Conservation (phyloP, 768 basidiomycete species). For the Xerocomellus chrysenteron region DNA sequence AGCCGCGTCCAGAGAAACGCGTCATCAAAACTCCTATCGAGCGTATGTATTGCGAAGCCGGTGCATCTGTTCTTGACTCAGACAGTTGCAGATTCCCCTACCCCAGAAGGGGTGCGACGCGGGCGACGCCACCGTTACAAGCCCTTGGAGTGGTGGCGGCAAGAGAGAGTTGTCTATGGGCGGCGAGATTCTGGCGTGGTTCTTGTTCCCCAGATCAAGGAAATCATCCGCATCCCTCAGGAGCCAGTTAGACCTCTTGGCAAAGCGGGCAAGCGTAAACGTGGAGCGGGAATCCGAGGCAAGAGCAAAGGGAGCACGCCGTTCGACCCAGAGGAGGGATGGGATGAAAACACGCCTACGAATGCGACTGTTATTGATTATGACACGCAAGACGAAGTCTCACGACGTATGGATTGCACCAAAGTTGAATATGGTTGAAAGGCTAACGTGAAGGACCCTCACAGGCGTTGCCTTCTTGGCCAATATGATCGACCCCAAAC, state of each 20-base stretch:
- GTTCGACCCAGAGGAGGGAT: constrained; percentile 68
- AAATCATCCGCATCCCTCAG: constrained; percentile 58
- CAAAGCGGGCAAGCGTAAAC: constrained; percentile 37
- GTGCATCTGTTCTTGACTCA: constrained; percentile 6
- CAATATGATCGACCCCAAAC: constrained; percentile 60
- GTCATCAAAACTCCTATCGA: constrained; percentile 17
- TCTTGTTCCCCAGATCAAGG: constrained; percentile 64
- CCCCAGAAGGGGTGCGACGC: constrained; percentile 58
- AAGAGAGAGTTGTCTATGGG: constrained; percentile 84
- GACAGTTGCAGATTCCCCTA: constrained; percentile 21
- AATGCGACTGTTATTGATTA: constrained; percentile 70
- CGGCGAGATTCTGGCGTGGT: constrained; percentile 50
- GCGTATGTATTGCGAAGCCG: constrained; percentile 17
- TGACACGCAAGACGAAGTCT: constrained; percentile 55
- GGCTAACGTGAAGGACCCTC: constrained; percentile 2
- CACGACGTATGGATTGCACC: constrained; percentile 59
- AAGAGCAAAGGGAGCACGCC: constrained; percentile 36
- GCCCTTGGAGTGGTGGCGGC: constrained; percentile 92
- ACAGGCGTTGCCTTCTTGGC: constrained; percentile 80
- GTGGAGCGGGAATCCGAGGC: constrained; percentile 28
- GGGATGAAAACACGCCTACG: constrained; percentile 78
- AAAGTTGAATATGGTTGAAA: background rate
- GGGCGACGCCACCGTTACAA: constrained; percentile 64
- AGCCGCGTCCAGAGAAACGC: constrained; percentile 27
- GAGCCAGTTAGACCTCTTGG: constrained; percentile 50